Evolutionary conservation across 2,329 filamentous ascomycete genomes (phyloP).

Genomic region (Aspergillus ochraceus): DNA sequence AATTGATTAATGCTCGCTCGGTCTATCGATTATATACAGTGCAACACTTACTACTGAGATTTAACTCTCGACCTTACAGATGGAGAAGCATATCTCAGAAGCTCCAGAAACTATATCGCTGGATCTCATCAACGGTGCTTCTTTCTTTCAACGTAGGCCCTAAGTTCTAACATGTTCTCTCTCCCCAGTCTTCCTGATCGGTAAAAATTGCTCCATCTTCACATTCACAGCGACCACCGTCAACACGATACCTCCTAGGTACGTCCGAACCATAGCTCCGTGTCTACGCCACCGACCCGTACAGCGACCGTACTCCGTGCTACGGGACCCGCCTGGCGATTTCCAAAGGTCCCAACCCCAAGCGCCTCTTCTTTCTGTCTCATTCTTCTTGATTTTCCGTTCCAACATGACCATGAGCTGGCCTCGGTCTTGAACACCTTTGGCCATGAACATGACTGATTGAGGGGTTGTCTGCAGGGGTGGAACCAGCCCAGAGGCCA

Average conservation of each 20-base stretch:
- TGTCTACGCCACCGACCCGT: not conserved
- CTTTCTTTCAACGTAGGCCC: not conserved
- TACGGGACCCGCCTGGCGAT: not conserved
- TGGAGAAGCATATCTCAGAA: conserved; percentile 2
- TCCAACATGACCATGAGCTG: no score
- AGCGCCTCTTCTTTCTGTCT: no score
- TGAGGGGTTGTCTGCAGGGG: conserved; percentile 20
- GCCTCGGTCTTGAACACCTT: no score
- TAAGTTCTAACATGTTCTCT: not conserved
- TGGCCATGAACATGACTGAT: conserved; percentile 5
- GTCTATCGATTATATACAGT: not conserved
- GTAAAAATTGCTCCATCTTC: not conserved
- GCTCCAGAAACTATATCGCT: not conserved
- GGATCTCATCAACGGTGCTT: not conserved
- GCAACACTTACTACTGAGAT: not conserved
- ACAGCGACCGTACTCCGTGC: not conserved
- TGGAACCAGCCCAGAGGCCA: conserved; percentile 10
- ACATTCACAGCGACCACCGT: not conserved
- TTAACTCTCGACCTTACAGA: conserved; percentile 5
- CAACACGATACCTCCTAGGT: not conserved
- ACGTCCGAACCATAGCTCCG: not conserved
- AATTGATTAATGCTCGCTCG: not conserved
- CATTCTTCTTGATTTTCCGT: no score
- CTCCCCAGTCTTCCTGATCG: not conserved
- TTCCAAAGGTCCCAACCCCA: not conserved